phyloP scores from a whole-genome alignment of 805 yeast genomes.

The Helenozyma rhizophorensis region DNA sequence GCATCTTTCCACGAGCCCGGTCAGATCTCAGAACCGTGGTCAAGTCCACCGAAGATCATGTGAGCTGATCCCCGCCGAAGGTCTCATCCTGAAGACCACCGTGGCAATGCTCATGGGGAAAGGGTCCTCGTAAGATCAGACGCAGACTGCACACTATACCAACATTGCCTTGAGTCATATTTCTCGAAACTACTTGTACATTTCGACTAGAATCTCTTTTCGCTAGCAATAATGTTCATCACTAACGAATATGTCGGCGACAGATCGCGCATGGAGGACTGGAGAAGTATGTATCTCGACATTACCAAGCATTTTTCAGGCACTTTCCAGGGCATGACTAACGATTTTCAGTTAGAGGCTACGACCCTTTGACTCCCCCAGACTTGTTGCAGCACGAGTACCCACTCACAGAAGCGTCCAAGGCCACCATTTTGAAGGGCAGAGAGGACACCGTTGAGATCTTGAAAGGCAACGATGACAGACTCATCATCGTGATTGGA shows the following conservation, averaged over 20 bases:
- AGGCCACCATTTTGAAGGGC: slow-evolving; percentile 67
- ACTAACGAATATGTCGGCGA: slow-evolving; percentile 83
- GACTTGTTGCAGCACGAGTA: slow-evolving; percentile 84
- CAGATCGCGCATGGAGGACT: slow-evolving; percentile 58
- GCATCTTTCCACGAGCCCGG: too few species aligned
- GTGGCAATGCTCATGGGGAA: too few species aligned
- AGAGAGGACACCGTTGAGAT: slow-evolving; percentile 76
- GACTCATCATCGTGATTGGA: slow-evolving; percentile 84
- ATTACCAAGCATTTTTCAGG: neutral
- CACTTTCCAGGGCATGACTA: slow-evolving; percentile 3
- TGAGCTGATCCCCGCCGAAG: too few species aligned
- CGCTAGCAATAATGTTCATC: slow-evolving; percentile 65
- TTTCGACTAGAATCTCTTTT: too few species aligned
- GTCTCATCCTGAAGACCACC: too few species aligned
- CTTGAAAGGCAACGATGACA: slow-evolving; percentile 72
- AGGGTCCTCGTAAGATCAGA: too few species aligned
- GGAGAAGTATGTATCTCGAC: slow-evolving; percentile 40
- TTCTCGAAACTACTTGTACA: too few species aligned
- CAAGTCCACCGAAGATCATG: too few species aligned
- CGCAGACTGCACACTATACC: too few species aligned
- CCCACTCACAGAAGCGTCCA: slow-evolving; percentile 54
- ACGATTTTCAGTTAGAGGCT: slow-evolving; percentile 54
- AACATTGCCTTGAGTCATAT: too few species aligned
- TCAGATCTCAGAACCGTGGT: too few species aligned
- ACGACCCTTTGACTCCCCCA: slow-evolving; percentile 93